phyloP scores from a whole-genome alignment of 2,329 filamentous ascomycete species.

The Tricladium varicosporioides region DNA sequence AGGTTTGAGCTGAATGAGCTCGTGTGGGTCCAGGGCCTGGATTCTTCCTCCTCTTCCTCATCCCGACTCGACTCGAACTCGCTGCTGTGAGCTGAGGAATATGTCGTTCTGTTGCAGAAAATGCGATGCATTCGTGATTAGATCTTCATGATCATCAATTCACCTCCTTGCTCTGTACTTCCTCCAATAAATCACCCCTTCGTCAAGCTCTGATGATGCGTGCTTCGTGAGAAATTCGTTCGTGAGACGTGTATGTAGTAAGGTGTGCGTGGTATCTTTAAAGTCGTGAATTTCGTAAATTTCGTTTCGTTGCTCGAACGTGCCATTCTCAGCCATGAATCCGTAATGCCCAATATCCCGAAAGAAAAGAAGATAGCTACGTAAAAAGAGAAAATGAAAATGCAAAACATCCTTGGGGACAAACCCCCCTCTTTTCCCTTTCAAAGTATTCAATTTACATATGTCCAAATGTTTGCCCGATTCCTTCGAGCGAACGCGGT shows the following conservation, averaged over 20 bases:
- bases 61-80: background rate
- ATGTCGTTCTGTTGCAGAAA: background rate
- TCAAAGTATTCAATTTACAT: constrained; percentile 23
- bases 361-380: background rate
- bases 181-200: background rate
- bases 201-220: background rate
- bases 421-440: constrained; percentile 8
- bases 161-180: background rate
- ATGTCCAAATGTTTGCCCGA: constrained; percentile 11
- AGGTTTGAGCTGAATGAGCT: background rate
- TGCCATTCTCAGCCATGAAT: background rate
- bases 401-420: constrained; percentile 1
- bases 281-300: constrained; percentile 10
- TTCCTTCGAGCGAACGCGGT: constrained; percentile 14
- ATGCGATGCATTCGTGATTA: background rate
- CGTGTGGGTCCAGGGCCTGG: background rate
- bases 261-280: constrained; percentile 8
- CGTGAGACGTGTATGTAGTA: constrained; percentile 12
- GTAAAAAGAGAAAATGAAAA: constrained; percentile 1
- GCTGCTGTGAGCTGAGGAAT: background rate
- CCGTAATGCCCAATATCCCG: background rate
- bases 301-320: background rate
- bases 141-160: constrained; percentile 19
- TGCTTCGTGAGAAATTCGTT: constrained; percentile 14
- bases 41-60: background rate